A percentile compares a stretch with the other conserved stretches of the same genome.
Evolutionary conservation across 2,329 filamentous ascomycete species (phyloP).

Genomic region (Drechslerella dactyloides): DNA sequence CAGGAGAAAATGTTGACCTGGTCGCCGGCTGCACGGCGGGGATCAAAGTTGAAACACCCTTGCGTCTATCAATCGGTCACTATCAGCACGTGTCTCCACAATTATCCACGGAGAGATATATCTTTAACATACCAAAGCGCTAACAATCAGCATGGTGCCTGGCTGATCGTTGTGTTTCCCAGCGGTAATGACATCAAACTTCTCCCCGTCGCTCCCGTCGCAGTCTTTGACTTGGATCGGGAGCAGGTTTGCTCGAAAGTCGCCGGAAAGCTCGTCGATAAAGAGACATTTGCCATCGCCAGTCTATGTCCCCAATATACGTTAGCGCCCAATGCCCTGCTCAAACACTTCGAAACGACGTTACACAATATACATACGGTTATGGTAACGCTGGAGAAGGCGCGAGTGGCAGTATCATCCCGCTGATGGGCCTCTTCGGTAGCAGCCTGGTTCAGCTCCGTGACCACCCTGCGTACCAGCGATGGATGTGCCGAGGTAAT

Average conservation of each 20-base stretch:
- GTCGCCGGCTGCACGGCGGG: conserved; percentile 62
- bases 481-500: conserved; percentile 31
- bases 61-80: conserved; percentile 61
- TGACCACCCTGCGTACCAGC: conserved; percentile 59
- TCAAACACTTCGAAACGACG: neutral
- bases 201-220: conserved; percentile 61
- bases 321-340: neutral
- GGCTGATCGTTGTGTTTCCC: conserved; percentile 64
- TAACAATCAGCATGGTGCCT: conserved; percentile 64
- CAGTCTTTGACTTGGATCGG: conserved; percentile 62
- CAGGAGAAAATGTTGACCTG: conserved; percentile 67
- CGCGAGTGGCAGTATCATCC: conserved; percentile 62
- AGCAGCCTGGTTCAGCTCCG: conserved; percentile 62
- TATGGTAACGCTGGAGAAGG: conserved; percentile 61
- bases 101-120: neutral
- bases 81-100: conserved; percentile 10
- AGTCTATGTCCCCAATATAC: conserved; percentile 57
- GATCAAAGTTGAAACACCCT: conserved; percentile 67
- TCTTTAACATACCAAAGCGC: conserved; percentile 60
- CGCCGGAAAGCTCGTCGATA: conserved; percentile 63
- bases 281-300: conserved; percentile 64
- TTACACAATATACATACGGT: conserved; percentile 55
- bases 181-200: conserved; percentile 63
- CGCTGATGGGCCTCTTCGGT: conserved; percentile 62
- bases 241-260: conserved; percentile 65